Percentiles rank a stretch among this genome's conserved stretches.
phyloP scores from a whole-genome alignment of 306 rosid species.

The Senna siamea region DNA sequence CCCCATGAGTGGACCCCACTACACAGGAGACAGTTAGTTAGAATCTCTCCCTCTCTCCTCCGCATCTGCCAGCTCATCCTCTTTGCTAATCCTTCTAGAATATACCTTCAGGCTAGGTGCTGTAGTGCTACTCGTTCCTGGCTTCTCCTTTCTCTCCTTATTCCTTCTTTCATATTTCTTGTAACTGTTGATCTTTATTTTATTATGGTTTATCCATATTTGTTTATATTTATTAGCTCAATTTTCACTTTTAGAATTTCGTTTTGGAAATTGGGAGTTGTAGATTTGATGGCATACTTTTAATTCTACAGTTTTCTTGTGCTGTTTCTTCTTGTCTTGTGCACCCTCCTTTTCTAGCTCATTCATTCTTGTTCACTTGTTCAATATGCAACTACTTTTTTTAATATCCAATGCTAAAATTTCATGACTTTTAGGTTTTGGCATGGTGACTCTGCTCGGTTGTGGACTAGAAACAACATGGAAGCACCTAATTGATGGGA shows the following conservation, averaged over 20 bases:
- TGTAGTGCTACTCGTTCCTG: too few species aligned
- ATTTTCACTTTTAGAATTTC: neutral
- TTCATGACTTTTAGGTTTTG: slow-evolving; percentile 59
- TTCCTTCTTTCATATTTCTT: too few species aligned
- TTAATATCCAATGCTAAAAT: neutral
- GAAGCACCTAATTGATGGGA: slow-evolving; percentile 66
- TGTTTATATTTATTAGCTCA: neutral
- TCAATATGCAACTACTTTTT: neutral
- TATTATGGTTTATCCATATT: neutral
- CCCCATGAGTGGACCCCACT: too few species aligned
- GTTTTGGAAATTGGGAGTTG: too few species aligned
- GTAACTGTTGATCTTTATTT: neutral
- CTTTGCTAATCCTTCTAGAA: too few species aligned
- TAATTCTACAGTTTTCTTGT: neutral
- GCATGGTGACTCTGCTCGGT: slow-evolving; percentile 96
- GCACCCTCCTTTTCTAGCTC: neutral
- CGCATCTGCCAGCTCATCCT: too few species aligned
- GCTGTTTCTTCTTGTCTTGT: neutral
- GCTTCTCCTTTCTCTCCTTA: too few species aligned
- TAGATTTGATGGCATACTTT: too few species aligned
- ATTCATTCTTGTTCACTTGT: neutral
- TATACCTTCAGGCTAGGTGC: too few species aligned
- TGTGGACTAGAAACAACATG: slow-evolving; percentile 86
- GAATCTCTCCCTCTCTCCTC: too few species aligned
- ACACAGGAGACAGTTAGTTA: too few species aligned